phyloP scores from a whole-genome alignment of 352 stramenopile species.

The Halophytophthora batemanensis region DNA sequence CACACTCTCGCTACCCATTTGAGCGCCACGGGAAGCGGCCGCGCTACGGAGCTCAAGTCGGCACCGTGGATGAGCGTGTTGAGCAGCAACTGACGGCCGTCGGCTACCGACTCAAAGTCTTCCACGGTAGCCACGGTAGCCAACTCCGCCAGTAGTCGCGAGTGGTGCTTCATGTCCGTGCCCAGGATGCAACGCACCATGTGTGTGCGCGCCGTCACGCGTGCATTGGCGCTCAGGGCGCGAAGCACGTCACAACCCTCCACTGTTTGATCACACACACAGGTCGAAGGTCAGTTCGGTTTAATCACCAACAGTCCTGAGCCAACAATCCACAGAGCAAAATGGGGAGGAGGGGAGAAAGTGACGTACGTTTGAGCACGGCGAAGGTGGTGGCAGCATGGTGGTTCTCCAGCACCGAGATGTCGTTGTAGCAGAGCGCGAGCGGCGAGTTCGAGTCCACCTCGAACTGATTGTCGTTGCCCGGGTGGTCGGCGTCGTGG shows the following conservation, averaged over 20 bases:
- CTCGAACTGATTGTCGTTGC: slow-evolving; percentile 90
- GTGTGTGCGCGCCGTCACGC: slow-evolving; percentile 40
- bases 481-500: slow-evolving; percentile 87
- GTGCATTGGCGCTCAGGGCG: slow-evolving; percentile 44
- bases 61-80: slow-evolving; percentile 83
- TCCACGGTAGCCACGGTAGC: slow-evolving; percentile 34
- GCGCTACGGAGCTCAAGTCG: slow-evolving; percentile 64
- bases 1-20: slow-evolving; percentile 76
- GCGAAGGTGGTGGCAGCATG: slow-evolving; percentile 77
- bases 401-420: slow-evolving; percentile 88
- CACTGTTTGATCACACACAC: no score
- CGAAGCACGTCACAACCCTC: slow-evolving; percentile 57
- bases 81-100: slow-evolving; percentile 69
- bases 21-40: slow-evolving; percentile 39
- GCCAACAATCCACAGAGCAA: neutral
- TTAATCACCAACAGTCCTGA: no score
- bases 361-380: slow-evolving; percentile 52
- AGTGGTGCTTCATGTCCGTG: slow-evolving; percentile 85
- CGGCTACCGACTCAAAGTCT: slow-evolving; percentile 56
- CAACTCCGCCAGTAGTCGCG: slow-evolving; percentile 58
- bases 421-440: slow-evolving; percentile 88
- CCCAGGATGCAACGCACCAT: slow-evolving; percentile 79
- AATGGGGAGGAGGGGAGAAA: no score
- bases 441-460: slow-evolving; percentile 72
- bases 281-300: no score